Conservation (phyloP, 805 yeast genomes). For the Metschnikowia cerradonensis region DNA sequence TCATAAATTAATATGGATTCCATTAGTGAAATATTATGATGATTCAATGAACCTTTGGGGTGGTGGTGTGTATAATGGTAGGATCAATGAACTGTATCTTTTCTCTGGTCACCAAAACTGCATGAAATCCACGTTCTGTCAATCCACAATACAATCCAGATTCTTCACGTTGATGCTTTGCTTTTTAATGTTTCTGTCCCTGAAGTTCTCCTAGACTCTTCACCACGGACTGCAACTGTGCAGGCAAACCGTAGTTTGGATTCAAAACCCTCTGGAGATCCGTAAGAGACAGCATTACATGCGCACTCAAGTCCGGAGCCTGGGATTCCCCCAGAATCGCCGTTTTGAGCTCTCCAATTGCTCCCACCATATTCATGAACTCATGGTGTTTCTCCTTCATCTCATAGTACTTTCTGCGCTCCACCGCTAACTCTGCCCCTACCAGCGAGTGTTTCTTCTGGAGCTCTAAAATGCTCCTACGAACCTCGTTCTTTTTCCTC, state of each 20-base stretch:
- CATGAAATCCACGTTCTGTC: too few species aligned
- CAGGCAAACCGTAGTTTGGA: not conserved
- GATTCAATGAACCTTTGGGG: too few species aligned
- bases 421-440: slow-evolving; percentile 28
- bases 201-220: not conserved
- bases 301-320: not conserved
- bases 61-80: too few species aligned
- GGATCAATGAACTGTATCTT: too few species aligned
- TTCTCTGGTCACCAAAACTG: too few species aligned
- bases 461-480: slow-evolving; percentile 29
- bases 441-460: slow-evolving; percentile 28
- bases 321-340: not conserved
- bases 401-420: slow-evolving; percentile 21
- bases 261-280: not conserved
- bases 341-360: slow-evolving; percentile 8
- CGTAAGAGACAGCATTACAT: not conserved
- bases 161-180: too few species aligned
- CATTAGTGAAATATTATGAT: too few species aligned
- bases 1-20: too few species aligned
- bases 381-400: slow-evolving; percentile 16
- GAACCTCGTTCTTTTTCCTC: slow-evolving; percentile 27
- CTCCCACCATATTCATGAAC: slow-evolving; percentile 12
- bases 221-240: not conserved
- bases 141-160: too few species aligned
- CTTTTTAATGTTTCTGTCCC: too few species aligned